Conservation (phyloP, 495 filamentous ascomycete genomes). For the Xylaria telfairii region DNA sequence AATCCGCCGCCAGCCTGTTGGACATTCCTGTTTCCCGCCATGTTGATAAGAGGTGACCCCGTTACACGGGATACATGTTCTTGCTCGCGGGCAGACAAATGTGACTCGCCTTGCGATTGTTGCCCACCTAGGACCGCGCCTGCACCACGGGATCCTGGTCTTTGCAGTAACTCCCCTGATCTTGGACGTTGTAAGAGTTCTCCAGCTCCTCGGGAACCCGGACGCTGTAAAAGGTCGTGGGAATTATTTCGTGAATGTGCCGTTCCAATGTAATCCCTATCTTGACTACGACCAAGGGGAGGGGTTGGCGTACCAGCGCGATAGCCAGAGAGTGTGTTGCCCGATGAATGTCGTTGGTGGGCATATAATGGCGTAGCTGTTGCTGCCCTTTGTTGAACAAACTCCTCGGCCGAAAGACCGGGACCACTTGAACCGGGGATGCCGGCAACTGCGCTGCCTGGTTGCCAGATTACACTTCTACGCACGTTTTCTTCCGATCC, state of each 20-base stretch:
- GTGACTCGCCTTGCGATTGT: conserved; percentile 51
- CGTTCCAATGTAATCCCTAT: conserved; percentile 32
- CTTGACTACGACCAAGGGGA: conserved; percentile 43
- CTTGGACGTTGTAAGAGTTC: conserved; percentile 43
- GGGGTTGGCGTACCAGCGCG: conserved; percentile 50
- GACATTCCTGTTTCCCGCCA: conserved; percentile 62
- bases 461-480: conserved; percentile 80
- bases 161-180: conserved; percentile 35
- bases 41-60: conserved; percentile 77
- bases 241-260: conserved; percentile 56
- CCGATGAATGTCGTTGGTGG: conserved; percentile 66
- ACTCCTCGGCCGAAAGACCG: conserved; percentile 70
- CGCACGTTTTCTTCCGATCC: conserved; percentile 57
- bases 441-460: conserved; percentile 58
- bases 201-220: conserved; percentile 42
- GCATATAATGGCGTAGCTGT: conserved; percentile 51
- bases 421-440: conserved; percentile 50
- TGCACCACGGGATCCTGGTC: conserved; percentile 39
- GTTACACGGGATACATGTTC: conserved; percentile 91
- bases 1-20: conserved; percentile 64
- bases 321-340: conserved; percentile 56
- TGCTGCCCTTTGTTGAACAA: conserved; percentile 81
- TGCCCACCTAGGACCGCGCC: conserved; percentile 40
- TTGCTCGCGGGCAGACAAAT: conserved; percentile 90
- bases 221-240: conserved; percentile 46